phyloP scores from a whole-genome alignment of 805 yeast species.

The Wickerhamiella musiphila region DNA sequence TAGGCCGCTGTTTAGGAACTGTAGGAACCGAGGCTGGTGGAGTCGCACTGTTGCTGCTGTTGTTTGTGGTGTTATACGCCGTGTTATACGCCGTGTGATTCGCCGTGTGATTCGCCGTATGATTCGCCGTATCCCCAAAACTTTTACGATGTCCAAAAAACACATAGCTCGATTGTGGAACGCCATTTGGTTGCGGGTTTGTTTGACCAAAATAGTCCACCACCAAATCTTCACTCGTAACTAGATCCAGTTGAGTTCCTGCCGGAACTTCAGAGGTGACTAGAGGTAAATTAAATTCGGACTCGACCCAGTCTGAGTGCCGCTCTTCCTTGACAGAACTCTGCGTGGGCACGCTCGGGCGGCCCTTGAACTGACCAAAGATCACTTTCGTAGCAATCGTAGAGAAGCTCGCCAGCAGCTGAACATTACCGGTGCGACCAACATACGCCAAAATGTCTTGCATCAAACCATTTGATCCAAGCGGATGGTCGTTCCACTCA shows the following conservation, averaged over 20 bases:
- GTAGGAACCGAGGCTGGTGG: too few relatives aligned
- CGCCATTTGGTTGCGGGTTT: too few relatives aligned
- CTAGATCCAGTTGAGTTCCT: neutral
- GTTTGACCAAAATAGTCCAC: too few relatives aligned
- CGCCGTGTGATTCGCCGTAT: too few relatives aligned
- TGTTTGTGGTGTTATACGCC: too few relatives aligned
- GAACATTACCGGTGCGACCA: conserved; percentile 49
- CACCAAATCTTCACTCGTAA: neutral
- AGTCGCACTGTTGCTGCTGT: too few relatives aligned
- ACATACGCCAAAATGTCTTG: conserved; percentile 43
- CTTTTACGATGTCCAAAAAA: too few relatives aligned
- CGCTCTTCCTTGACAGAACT: too few relatives aligned
- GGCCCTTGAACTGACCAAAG: conserved; percentile 1
- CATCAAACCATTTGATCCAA: conserved; percentile 53
- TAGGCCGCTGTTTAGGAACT: too few relatives aligned
- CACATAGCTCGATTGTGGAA: too few relatives aligned
- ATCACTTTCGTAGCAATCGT: neutral
- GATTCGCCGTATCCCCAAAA: too few relatives aligned
- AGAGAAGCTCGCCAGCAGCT: conserved; percentile 27
- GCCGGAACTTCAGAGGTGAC: neutral
- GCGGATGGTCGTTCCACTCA: conserved; percentile 68
- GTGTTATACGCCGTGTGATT: too few relatives aligned
- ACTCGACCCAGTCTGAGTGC: neutral
- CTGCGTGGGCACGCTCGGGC: neutral
- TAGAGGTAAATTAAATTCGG: neutral